phyloP scores from a whole-genome alignment of 345 rosid species.

The Salix udensis region DNA sequence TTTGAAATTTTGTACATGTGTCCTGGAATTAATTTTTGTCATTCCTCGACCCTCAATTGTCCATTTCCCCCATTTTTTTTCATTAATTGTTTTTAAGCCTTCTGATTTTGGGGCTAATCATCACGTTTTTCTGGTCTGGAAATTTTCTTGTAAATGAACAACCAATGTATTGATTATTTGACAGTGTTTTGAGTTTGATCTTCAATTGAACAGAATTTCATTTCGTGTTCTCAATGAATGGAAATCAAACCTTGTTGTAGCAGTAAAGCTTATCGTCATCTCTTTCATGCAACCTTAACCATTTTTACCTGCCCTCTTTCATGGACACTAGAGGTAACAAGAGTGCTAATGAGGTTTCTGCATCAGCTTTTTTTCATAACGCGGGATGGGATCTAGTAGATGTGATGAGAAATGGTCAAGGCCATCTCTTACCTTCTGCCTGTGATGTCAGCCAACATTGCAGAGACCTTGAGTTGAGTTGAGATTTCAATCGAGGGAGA shows the following conservation, averaged over 20 bases:
- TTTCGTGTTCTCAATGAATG: constrained; percentile 1
- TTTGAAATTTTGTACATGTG: constrained; percentile 61
- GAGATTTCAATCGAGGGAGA: too few species aligned
- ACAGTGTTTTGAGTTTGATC: constrained; percentile 26
- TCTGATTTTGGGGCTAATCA: constrained; percentile 34
- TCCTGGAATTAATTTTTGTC: constrained; percentile 49
- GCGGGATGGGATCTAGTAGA: too few species aligned
- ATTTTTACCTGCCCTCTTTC: background rate
- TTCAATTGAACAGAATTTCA: constrained; percentile 12
- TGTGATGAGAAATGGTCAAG: too few species aligned
- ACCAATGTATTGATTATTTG: constrained; percentile 44
- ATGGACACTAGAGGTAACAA: background rate
- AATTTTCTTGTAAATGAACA: constrained; percentile 47
- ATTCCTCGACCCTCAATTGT: constrained; percentile 40
- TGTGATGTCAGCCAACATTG: too few species aligned
- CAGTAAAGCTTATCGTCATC: background rate
- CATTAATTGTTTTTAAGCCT: constrained; percentile 46
- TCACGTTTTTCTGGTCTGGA: constrained; percentile 20
- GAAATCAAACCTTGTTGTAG: too few species aligned
- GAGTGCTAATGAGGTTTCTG: background rate
- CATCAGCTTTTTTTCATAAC: too few species aligned
- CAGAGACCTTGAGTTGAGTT: too few species aligned
- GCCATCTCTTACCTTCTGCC: too few species aligned
- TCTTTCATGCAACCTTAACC: background rate
- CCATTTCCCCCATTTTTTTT: constrained; percentile 14